These are phyloP conservation scores for Urostyla sp. DNA, from an alignment of 73 alveolate genomes.

Conservation along the genomic window DNA sequence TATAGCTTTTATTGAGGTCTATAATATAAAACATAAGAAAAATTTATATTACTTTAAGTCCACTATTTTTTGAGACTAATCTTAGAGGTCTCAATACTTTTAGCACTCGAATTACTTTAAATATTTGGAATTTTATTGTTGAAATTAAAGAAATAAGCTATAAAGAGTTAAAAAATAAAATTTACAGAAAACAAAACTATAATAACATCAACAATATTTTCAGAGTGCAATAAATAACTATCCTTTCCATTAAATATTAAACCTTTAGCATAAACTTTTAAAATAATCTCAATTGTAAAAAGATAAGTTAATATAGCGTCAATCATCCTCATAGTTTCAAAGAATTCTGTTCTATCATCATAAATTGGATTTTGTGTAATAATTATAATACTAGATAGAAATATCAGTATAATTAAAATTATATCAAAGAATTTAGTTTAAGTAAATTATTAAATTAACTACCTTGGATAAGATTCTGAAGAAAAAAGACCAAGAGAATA, in stretches of 20 bases:
- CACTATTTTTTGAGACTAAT: background rate
- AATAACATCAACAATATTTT: slow-evolving; percentile 87
- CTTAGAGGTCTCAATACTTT: slow-evolving; percentile 11
- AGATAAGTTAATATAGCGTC: slow-evolving; percentile 50
- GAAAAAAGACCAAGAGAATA: no score
- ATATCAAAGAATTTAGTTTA: no score
- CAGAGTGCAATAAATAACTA: slow-evolving; percentile 81
- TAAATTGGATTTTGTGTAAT: no score
- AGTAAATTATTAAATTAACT: no score
- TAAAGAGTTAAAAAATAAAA: no score
- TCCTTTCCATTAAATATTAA: slow-evolving; percentile 77
- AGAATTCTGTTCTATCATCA: no score
- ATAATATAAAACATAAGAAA: no score
- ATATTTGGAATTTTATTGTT: no score
- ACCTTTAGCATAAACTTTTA: slow-evolving; percentile 84
- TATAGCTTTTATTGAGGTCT: slow-evolving; percentile 3
- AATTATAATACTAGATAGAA: no score
- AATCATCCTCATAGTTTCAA: no score
- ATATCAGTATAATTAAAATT: no score
- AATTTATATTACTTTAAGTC: slow-evolving; percentile 4
- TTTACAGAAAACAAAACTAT: slow-evolving; percentile 82
- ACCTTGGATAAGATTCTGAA: no score
- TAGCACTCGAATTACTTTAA: background rate
- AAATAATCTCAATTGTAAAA: slow-evolving; percentile 77
- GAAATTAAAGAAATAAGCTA: background rate